Evolutionary conservation across 2,329 filamentous ascomycete species (phyloP), one percentile per base, ranked within the genome.

Genomic region (Cytospora chrysosperma): DNA sequence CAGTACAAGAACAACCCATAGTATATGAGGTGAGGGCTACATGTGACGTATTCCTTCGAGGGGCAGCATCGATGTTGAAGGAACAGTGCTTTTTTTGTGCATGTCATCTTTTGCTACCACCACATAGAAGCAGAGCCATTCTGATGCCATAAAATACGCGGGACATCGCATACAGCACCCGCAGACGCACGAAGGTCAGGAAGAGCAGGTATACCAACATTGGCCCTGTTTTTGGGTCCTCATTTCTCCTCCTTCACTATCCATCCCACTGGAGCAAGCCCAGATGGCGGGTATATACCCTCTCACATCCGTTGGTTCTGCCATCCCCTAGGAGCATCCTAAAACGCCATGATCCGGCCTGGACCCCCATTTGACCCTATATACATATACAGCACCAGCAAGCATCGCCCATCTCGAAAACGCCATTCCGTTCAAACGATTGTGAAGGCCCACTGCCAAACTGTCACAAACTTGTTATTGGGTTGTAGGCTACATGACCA

Each of bases 401-500:
- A 21, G 9, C 43, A 47, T 47, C n/a, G 43, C 43, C 43, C 3
- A 24, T 47, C 2, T 24, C 43, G 21, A 3, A n/a, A 52, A 61
- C 59, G 59, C 59, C 59, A 26, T 49, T 27, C 51, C 51, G 26
- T 49, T 21, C 58, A 50, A 50, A 53, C 34, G 28, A 50, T 50
- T 61, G 59, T 30, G 32, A 43, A 50, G 13, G 54, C 17, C 37
- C 21, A 21, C 2, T 26, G 28, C 17, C 34, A 34, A 13, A 8
- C 30, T 10, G 27, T n/a, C 28, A 49, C 17, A 27, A 34, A 13
- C 4, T 24, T 10, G 27, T n/a, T 21, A 49, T 19, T 13, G 4
- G 43, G 43, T 21, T 7, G 19, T 4, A n/a, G 43, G 49, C 54
- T 64, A 83, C 81, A 84, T 83, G 52, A 83, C 68, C 52, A 63